Base-by-base conservation (phyloP, 192 early-diverging fungal genomes). In the Coemansia sp. region DNA sequence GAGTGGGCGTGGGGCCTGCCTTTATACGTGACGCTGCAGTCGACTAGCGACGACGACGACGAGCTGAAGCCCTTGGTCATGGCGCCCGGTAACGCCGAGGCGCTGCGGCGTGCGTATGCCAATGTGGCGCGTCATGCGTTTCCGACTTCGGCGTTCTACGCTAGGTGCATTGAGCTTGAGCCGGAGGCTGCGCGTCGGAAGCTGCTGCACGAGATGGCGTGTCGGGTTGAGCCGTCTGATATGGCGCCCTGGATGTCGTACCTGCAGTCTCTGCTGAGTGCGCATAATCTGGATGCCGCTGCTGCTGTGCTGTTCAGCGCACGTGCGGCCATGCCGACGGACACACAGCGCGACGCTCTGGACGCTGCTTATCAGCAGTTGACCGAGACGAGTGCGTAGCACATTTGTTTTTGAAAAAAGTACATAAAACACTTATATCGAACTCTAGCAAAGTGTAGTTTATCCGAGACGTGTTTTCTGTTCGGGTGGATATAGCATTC, bases 131-230 rank as follows among this genome's bases (percentile, higher is more conserved):
- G 76, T 15, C 76, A 73, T 34, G 81, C 83, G 22, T 85, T 83
- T 55, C 86, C 87, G 13, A 87, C 84, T 9, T 54, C 77, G 27
- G 62, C 52, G 4, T 88, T 89, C 62, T 86, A 81, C 64, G 73
- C 77, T 54, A 57, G 73, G n/a, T 88, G 87, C 59, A 47, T 89
- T 38, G 71, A 78, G 51, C 59, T 87, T 38, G 87, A 89, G 63
- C 59, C 83, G 13, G 77, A 70, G 2, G 15, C 53, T 3, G 51
- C 55, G 18, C 52, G 62, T 24, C 27, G 22, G 14, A 40, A 14
- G 14, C 40, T 50, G 39, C 54, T 80, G 59, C 61, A 71, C 30
- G 78, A 80, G 40, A 53, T 61, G 51, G 67, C 68, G 5, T 67
- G 68, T 14, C 59, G 67, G 11, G 59, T 80, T 2, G 47, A 60